Evolutionary conservation across 2,329 filamentous ascomycete species (phyloP), one percentile per base, ranked within the genome.

Genomic region (Ceratocystis lukuohia): DNA sequence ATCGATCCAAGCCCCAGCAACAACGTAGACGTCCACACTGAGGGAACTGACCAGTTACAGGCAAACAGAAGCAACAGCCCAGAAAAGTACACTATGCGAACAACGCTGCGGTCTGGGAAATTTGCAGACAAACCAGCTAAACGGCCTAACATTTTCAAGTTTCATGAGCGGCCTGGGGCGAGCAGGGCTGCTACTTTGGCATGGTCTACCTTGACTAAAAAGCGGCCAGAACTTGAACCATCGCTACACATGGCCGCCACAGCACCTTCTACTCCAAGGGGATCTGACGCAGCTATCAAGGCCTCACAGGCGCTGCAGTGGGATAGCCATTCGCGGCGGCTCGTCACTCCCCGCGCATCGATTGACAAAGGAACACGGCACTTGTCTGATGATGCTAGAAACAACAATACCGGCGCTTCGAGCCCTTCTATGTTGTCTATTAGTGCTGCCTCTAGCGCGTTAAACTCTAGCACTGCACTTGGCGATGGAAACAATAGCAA

Each of bases 181-280:
- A 86, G 80, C 73, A 85, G 84, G 71, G 85, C 85, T 50, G 85
- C 85, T 30, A 83, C 82, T 2, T 72, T 87, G 64, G 85, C 85
- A 41, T 88, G 85, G 84, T 46, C 68, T 1, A 37, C 59, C n/a
- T 28, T 68, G 15, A 75, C 76, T 12, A 74, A 77, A 3, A 75
- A 68, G 77, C 80, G 45, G 30, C 28, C 33, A 44, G 41, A 46
- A 25, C 53, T 61, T 22, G 72, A 15, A 73, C 74, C 10, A 65
- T 65, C 10, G 68, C 69, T 28, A 68, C 71, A 30, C 33, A 66
- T 69, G 53, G 62, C 69, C 15, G 67, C 72, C 41, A 70, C 65
- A 1, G 65, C 70, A 20, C 64, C 64, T 48, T 69, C 72, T 25
- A 72, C 71, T 57, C 71, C 70, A 33, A 71, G 73, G 3, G 67